These are phyloP conservation scores for Amphicarpaea edgeworthii DNA, from an alignment of 306 rosid species.

Conservation along the genomic window DNA sequence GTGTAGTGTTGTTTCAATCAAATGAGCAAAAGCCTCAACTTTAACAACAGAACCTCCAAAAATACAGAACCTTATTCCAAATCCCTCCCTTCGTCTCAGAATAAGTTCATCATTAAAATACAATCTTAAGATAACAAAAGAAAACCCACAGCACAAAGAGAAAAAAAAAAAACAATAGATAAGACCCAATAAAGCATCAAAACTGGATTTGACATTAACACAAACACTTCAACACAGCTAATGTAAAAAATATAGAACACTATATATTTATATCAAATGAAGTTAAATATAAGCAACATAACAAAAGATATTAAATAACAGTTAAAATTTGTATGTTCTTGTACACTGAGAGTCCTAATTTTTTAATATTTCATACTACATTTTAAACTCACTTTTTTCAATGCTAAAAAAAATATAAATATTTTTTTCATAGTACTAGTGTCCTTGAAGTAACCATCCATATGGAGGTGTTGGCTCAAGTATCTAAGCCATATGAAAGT, in stretches of 20 bases:
- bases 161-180: not conserved
- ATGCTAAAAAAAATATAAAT: not conserved
- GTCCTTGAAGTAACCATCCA: not conserved
- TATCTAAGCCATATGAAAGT: not conserved
- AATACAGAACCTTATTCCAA: slow-evolving; percentile 20
- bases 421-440: not conserved
- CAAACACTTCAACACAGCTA: not conserved
- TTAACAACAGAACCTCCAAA: slow-evolving; percentile 20
- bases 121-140: slow-evolving; percentile 12
- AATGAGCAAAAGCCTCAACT: slow-evolving; percentile 30
- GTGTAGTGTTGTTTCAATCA: not conserved
- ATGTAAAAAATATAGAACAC: not conserved
- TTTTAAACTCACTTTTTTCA: not conserved
- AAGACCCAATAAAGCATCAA: slow-evolving; percentile 2
- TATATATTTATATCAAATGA: not conserved
- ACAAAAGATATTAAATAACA: not conserved
- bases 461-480: not conserved
- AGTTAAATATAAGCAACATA: not conserved
- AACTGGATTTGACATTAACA: not conserved
- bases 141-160: not conserved
- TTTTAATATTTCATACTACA: not conserved
- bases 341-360: not conserved
- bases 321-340: not conserved
- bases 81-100: not conserved
- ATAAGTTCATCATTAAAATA: slow-evolving; percentile 31